These are phyloP conservation scores for Allantophomopsis cytisporea DNA, from an alignment of 2,329 filamentous ascomycete genomes.

Conservation along the genomic window DNA sequence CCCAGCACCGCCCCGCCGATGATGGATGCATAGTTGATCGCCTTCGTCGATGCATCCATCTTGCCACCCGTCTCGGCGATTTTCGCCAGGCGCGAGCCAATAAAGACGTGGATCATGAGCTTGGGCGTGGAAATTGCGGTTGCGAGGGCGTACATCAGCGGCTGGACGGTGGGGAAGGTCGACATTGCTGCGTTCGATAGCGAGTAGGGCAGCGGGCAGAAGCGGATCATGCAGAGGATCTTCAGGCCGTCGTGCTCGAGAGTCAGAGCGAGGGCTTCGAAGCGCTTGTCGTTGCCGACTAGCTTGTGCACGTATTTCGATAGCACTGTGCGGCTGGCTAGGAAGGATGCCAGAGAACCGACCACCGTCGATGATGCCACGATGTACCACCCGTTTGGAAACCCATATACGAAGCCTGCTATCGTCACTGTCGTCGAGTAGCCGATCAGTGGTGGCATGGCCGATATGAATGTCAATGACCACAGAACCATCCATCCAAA, in stretches of 20 bases:
- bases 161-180: constrained; percentile 80
- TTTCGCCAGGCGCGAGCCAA: constrained; percentile 69
- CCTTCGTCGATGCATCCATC: constrained; percentile 68
- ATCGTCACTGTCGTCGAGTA: constrained; percentile 56
- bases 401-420: constrained; percentile 57
- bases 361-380: constrained; percentile 63
- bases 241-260: constrained; percentile 83
- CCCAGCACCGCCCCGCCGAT: constrained; percentile 58
- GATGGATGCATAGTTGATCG: constrained; percentile 76
- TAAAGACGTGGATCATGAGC: constrained; percentile 82
- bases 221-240: constrained; percentile 78
- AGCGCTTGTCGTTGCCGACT: constrained; percentile 72
- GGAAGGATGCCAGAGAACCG: constrained; percentile 68
- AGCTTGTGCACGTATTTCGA: constrained; percentile 66
- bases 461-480: constrained; percentile 49
- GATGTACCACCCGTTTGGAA: constrained; percentile 59
- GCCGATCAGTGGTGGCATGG: constrained; percentile 59
- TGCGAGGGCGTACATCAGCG: constrained; percentile 62
- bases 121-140: constrained; percentile 78
- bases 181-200: constrained; percentile 89
- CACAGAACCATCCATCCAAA: constrained; percentile 60
- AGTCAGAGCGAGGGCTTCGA: constrained; percentile 77
- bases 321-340: constrained; percentile 68
- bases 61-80: constrained; percentile 73
- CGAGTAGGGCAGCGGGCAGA: constrained; percentile 87